Conservation (phyloP, 2,329 filamentous ascomycete species). For the Reticulascus tulasneorum region DNA sequence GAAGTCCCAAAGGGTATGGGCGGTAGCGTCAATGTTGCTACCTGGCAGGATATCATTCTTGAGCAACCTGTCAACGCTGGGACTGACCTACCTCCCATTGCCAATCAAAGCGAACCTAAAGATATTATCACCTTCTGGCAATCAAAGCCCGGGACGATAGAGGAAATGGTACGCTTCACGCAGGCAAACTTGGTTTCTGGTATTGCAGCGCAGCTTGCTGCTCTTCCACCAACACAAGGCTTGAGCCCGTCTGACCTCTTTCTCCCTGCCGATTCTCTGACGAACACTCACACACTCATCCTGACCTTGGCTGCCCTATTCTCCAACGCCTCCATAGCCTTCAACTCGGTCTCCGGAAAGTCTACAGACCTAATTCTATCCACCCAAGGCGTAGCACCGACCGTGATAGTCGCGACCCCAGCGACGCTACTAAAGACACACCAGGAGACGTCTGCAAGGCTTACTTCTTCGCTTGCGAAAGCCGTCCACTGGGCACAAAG, state of each 20-base stretch:
- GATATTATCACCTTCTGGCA: slow-evolving; percentile 67
- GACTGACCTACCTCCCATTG: slow-evolving; percentile 60
- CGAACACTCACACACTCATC: slow-evolving; percentile 72
- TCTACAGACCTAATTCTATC: slow-evolving; percentile 69
- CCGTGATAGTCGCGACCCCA: slow-evolving; percentile 75
- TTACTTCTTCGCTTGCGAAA: slow-evolving; percentile 61
- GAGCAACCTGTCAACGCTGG: slow-evolving; percentile 58
- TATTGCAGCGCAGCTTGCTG: slow-evolving; percentile 71
- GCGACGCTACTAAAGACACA: slow-evolving; percentile 68
- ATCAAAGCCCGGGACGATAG: slow-evolving; percentile 43
- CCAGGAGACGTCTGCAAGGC: slow-evolving; percentile 52
- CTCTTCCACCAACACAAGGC: slow-evolving; percentile 71
- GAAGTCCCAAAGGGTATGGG: slow-evolving; percentile 76
- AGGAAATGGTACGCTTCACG: slow-evolving; percentile 77
- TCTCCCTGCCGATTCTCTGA: slow-evolving; percentile 77
- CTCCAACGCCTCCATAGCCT: slow-evolving; percentile 76
- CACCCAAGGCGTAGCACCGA: slow-evolving; percentile 72
- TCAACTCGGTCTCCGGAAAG: slow-evolving; percentile 81
- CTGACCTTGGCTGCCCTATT: slow-evolving; percentile 80
- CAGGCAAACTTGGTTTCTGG: slow-evolving; percentile 85
- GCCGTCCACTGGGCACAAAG: slow-evolving; percentile 69
- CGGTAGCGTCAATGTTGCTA: slow-evolving; percentile 73
- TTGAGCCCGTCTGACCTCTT: slow-evolving; percentile 74
- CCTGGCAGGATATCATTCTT: slow-evolving; percentile 86
- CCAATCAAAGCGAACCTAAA: slow-evolving; percentile 47